Evolutionary conservation across 495 filamentous ascomycete genomes (phyloP), one percentile per base, ranked within the genome.

Genomic region (Neurospora cerealis): DNA sequence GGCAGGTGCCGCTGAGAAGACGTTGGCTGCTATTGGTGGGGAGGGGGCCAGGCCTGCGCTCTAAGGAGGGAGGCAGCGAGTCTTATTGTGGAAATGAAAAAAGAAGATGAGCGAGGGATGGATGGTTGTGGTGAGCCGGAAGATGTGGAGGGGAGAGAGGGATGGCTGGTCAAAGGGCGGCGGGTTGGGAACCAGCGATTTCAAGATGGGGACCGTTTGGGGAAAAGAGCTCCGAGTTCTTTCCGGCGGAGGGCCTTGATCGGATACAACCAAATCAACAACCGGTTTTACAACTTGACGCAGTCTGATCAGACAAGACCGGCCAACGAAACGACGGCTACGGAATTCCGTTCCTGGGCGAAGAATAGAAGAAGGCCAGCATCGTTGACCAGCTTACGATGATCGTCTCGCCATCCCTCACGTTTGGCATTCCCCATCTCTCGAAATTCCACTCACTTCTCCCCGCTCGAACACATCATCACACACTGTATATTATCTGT

Each of bases 31-130:
- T 0, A 75, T 84, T 32, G 83, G 82, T 6, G 69, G 48, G 24
- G 80, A 80, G 70, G 72, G 74, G 15, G 74, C 78, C 1, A 78
- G 81, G 75, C 75, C 82, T 5, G 76, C 82, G 44, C 75, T 84
- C 28, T 84, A 78, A 74, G 32, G 54, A 28, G 24, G 21, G 5
- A 15, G 11, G 11, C 24, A 11, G 41, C 41, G 17, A 42, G 41
- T 42, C 41, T 42, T 42, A 8, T 7, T 42, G 41, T 42, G 41
- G 17, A 42, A 42, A 15, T 60, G 48, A 28, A 32, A 13, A 15
- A 24, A 24, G 10, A 54, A 32, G 54, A 66, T 19, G 54, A 66
- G 28, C 13, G 54, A 34, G 54, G 54, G 28, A 66, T 17, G 28
- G 28, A 17, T 62, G 54, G 13, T 8, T 4, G 28, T 66, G 34